Evolutionary conservation across 768 basidiomycete species (phyloP), one percentile per base, ranked within the genome.

Genomic region (Pleurotus tuber-regium): DNA sequence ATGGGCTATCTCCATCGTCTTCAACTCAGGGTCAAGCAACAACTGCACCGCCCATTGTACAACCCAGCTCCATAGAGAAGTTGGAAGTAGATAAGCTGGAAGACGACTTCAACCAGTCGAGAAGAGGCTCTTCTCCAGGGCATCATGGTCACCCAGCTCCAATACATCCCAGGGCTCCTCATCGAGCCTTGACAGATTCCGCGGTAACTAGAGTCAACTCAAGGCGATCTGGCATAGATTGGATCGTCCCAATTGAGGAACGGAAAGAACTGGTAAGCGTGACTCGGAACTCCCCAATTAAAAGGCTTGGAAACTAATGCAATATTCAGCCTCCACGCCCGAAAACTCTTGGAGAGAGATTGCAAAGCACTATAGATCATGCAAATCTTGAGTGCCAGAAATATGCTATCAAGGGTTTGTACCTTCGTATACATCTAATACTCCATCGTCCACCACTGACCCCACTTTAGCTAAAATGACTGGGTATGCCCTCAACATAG

Each of bases 291-390:
- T 11, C 29, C 43, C 44, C 33, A 19, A 7, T 29, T 53, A 44
- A 28, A 18, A 16, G 51, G 16, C 42, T 14, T 30, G 24, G 25
- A 46, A 47, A 54, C 47, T 47, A 7, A 26, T 26, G n/a, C 0
- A 4, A 4, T 7, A 18, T 10, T 9, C 44, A 59, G 59, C 33
- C 55, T 26, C 29, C 54, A 41, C 58, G 58, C 21, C 46, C 64
- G 24, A 70, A 58, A 50, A 78, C 77, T 0, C 63, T 84, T 0
- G 70, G 70, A 7, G 78, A 84, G 46, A 76, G 86, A 3, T 62
- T 89, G 3, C 36, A 69, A 14, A 80, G 81, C 3, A 87, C 84
- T 0, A 61, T 87, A 2, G 54, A 67, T 0, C 62, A 69, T 2
- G 86, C 86, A 1, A 59, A 58, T 5, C 10, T n/a, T 0, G 78